Evolutionary conservation across 1,139 yeast species (phyloP).

Genomic region (Protomyces inundatus): DNA sequence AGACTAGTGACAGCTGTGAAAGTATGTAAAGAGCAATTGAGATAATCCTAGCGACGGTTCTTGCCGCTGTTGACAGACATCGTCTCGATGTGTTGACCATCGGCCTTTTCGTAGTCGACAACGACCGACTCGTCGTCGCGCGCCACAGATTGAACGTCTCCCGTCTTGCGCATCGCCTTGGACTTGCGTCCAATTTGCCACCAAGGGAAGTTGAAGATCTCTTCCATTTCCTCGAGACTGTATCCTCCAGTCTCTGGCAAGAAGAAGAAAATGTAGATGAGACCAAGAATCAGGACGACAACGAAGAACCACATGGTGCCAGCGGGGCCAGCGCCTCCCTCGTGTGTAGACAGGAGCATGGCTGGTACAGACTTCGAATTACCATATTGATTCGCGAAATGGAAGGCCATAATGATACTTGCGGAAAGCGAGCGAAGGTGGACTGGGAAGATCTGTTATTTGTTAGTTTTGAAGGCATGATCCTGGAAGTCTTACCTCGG

Average conservation of each 20-base stretch:
- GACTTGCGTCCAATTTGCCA: constrained; percentile 13
- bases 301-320: constrained; percentile 22
- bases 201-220: constrained; percentile 23
- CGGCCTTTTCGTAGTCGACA: neutral
- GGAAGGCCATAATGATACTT: constrained; percentile 53
- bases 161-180: neutral
- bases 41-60: neutral
- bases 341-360: constrained; percentile 11
- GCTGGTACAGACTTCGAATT: constrained; percentile 22
- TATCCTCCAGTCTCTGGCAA: constrained; percentile 22
- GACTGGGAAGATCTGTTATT: constrained; percentile 49
- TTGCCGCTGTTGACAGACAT: neutral
- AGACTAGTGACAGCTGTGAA: neutral
- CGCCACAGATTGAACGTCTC: neutral
- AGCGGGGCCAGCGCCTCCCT: constrained; percentile 19
- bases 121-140: neutral
- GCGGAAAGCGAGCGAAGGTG: constrained; percentile 53
- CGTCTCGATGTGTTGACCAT: neutral
- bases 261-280: constrained; percentile 23
- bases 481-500: neutral
- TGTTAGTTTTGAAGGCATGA: too few relatives aligned
- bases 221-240: constrained; percentile 17
- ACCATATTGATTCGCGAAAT: constrained; percentile 52
- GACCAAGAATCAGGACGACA: constrained; percentile 13
- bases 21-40: neutral